Percentiles rank a stretch among this genome's conserved stretches.
phyloP scores from a whole-genome alignment of 352 stramenopile species.

The Pythium coloratum region DNA sequence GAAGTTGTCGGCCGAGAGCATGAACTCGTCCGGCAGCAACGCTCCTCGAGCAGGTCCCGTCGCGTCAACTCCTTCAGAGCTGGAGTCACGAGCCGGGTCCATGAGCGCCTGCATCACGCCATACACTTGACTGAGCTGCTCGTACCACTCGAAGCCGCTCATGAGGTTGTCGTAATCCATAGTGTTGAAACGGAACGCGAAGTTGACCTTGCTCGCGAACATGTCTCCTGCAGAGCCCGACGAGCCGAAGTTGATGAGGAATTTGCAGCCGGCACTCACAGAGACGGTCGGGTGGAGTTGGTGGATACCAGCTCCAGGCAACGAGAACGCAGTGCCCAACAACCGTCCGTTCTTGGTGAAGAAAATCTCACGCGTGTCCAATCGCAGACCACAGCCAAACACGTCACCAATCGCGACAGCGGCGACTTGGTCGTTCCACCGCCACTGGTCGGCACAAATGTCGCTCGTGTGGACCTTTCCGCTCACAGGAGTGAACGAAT shows the following conservation, averaged over 20 bases:
- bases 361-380: slow-evolving; percentile 84
- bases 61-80: slow-evolving; percentile 5
- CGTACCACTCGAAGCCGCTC: slow-evolving; percentile 87
- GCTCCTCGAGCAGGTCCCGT: slow-evolving; percentile 6
- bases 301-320: slow-evolving; percentile 34
- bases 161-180: slow-evolving; percentile 86
- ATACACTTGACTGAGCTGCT: slow-evolving; percentile 84
- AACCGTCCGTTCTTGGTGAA: slow-evolving; percentile 85
- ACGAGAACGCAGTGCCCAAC: slow-evolving; percentile 80
- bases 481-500: slow-evolving; percentile 67
- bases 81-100: slow-evolving; percentile 39
- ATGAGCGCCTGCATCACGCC: slow-evolving; percentile 83
- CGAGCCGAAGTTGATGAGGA: slow-evolving; percentile 74
- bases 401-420: slow-evolving; percentile 59
- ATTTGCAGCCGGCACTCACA: slow-evolving; percentile 67
- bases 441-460: slow-evolving; percentile 57
- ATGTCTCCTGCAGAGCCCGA: slow-evolving; percentile 26
- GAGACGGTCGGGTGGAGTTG: slow-evolving; percentile 79
- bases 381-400: slow-evolving; percentile 73
- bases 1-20: slow-evolving; percentile 89
- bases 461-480: slow-evolving; percentile 71
- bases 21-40: slow-evolving; percentile 77
- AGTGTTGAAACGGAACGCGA: slow-evolving; percentile 79
- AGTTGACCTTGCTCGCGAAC: slow-evolving; percentile 47
- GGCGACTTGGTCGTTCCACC: slow-evolving; percentile 58